Percentiles rank a stretch among this genome's conserved stretches.
Conservation (phyloP, 306 rosid genomes). For the Astragalus membranaceus region DNA sequence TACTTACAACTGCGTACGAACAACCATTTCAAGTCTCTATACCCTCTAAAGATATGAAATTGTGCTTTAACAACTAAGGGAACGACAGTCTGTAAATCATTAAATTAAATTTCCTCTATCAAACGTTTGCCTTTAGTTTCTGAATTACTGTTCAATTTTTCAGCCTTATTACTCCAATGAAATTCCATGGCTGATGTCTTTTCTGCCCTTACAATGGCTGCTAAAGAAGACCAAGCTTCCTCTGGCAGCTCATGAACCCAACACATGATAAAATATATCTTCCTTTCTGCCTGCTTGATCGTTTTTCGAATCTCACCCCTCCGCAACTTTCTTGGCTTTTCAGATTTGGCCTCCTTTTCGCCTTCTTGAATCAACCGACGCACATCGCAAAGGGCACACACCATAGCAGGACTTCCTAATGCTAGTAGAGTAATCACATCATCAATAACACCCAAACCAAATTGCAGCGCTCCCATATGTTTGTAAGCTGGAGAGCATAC, state of each 20-base stretch:
- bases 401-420: conserved; percentile 49
- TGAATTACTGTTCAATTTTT: conserved; percentile 26
- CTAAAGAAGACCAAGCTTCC: conserved; percentile 75
- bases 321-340: conserved; percentile 37
- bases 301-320: conserved; percentile 42
- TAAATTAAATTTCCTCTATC: conserved; percentile 56
- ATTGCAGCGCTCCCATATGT: conserved; percentile 65
- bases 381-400: conserved; percentile 62
- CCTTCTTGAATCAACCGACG: conserved; percentile 59
- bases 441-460: conserved; percentile 56
- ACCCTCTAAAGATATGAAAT: background rate
- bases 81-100: background rate
- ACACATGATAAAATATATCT: conserved; percentile 70
- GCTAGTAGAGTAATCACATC: conserved; percentile 49
- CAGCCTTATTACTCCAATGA: conserved; percentile 31
- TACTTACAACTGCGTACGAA: background rate
- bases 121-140: conserved; percentile 43
- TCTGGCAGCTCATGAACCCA: conserved; percentile 82
- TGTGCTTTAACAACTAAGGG: background rate
- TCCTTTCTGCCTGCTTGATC: conserved; percentile 68
- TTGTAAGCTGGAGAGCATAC: conserved; percentile 65
- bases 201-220: conserved; percentile 53
- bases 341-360: conserved; percentile 49
- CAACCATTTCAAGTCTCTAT: background rate
- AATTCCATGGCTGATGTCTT: conserved; percentile 47